Evolutionary conservation across 2,329 filamentous ascomycete species (phyloP), one percentile per base, ranked within the genome.

Genomic region (Orbilia blumenaviensis): DNA sequence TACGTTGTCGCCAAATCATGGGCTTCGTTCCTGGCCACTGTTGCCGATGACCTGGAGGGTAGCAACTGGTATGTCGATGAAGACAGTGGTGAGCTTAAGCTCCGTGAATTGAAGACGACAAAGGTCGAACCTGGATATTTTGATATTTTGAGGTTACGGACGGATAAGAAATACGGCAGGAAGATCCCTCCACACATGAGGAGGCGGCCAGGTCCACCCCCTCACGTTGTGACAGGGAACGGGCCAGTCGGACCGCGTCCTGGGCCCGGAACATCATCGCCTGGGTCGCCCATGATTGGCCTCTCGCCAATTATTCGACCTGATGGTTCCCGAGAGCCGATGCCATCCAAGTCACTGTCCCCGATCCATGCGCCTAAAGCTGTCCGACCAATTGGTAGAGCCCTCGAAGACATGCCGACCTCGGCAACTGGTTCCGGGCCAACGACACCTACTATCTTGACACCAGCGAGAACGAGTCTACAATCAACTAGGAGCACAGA

Each of bases 1-100:
- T 99, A 97, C 82, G 95, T 99, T 5, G 88, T 99, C 68, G 92
- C 95, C 29, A 89, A 92, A 77, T 98, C 94, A 0, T 99, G 95
- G 95, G 89, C 90, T 14, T 88, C 91, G 8, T 94, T 99, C 81
- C 84, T 99, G 18, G 93, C 93, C 60, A 88, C 90, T 32, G 88
- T 97, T 5, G 93, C 95, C 29, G 95, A 99, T 81, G 95, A 99
- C 81, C 85, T 99, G 80, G 89, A 88, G 84, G 95, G 92, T 79
- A 92, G 92, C 78, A 96, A 97, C 83, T 94, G 93, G 86, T 92
- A 89, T 80, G 91, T 99, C 63, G 94, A 98, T 78, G 95, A 99
- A 81, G 95, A 99, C 14, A 92, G 87, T 66, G 89, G 91, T 80
- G 95, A 98, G 83, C 87, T 99, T 79, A 97, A 96, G 84, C 86